Base-by-base conservation (phyloP, 2,329 filamentous ascomycete genomes). In the Exophiala mesophila region DNA sequence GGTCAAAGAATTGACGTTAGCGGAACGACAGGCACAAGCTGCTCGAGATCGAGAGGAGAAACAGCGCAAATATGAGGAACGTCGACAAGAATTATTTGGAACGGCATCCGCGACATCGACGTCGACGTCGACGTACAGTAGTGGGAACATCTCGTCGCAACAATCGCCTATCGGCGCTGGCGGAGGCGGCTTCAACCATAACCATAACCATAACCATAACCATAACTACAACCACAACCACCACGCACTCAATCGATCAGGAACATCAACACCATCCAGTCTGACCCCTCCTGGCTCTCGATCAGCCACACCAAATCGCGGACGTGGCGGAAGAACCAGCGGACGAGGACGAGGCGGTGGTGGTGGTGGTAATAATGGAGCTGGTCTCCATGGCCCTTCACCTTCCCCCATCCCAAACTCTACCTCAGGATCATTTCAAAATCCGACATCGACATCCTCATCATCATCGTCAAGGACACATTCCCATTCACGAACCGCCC, bases 31-130 rank as follows among this genome's bases (percentile, higher is more conserved):
- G 49, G 77, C 80, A 17, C 84, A 84, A 58, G 85, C 89, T 39
- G 80, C 88, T 60, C 75, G 77, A 36, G 87, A 94, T 55, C 77
- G 81, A 7, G 88, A 94, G 59, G 88, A 94, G 67, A 95, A 92
- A 69, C 85, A 94, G 68, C 81, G 81, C 43, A 84, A 85, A 47
- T 96, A 96, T 61, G 85, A 94, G 48, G 88, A 95, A 67, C 86
- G 82, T 4, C 77, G 90, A 20, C 87, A 90, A 56, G 84, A 88
- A 61, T 82, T 96, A 41, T 90, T 96, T 63, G 88, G 88, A 15
- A 79, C 77, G 16, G 57, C 54, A 21, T 52, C 60, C 4, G 6
- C 23, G 23, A 7, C 23, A 6, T 26, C 23, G n/a, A n/a, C n/a
- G n/a, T n/a, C n/a, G n/a, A n/a, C n/a, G n/a, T n/a, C n/a, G n/a